Base-by-base conservation (phyloP, 768 basidiomycete species). In the Amanita muscaria region DNA sequence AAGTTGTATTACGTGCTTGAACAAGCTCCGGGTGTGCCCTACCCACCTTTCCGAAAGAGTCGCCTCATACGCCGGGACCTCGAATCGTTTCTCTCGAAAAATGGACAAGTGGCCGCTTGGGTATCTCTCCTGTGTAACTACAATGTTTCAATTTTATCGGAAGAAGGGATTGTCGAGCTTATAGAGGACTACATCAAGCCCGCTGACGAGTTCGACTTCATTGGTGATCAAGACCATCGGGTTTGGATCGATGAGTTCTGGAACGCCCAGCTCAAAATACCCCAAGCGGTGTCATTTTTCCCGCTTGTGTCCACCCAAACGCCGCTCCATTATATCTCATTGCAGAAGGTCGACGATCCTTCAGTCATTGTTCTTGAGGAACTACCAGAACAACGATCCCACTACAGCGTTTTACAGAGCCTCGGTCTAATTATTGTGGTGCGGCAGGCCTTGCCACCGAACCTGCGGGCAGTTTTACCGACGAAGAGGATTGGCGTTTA, bases 41-140 rank as follows among this genome's bases (percentile, higher is more conserved):
- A 51, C 41, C 18, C 14, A 2, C 56, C 57, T 42, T 68, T 64
- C 49, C 47, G 48, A 2, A 21, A 40, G 5, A 23, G 51, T 23
- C 51, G 40, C 29, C 55, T 70, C 19, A 53, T 69, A 10, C 53
- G 60, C 44, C 51, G 55, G n/a, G n/a, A n/a, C n/a, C n/a, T n/a
- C n/a, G n/a, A n/a, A n/a, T n/a, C n/a, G n/a, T n/a, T n/a, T n/a
- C n/a, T n/a, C n/a, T n/a, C n/a, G n/a, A n/a, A n/a, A n/a, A n/a
- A n/a, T n/a, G n/a, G n/a, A n/a, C n/a, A n/a, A n/a, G n/a, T n/a
- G n/a, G n/a, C n/a, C n/a, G n/a, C n/a, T n/a, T n/a, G n/a, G n/a
- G n/a, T n/a, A n/a, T n/a, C n/a, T n/a, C n/a, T n/a, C n/a, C n/a
- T n/a, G n/a, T n/a, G n/a, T n/a, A n/a, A n/a, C 5, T 38, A 62